Percentiles rank a stretch among this genome's conserved stretches.
Evolutionary conservation across 139 green algal species (phyloP).

Genomic region (Ettlia oleoabundans): DNA sequence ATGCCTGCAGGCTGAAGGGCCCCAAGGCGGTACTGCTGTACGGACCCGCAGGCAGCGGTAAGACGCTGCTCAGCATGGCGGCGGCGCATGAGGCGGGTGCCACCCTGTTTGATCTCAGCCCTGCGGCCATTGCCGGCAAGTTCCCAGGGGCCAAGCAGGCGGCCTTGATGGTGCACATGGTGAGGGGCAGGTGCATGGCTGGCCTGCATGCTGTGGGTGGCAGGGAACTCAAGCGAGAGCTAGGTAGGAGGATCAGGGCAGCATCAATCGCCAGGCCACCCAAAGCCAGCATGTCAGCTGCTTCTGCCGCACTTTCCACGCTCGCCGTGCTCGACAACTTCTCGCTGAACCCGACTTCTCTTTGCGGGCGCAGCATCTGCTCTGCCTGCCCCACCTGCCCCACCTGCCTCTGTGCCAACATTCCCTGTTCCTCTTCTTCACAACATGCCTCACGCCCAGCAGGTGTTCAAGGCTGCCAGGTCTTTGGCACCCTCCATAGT

Average conservation of each 20-base stretch:
- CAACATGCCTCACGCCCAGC: not conserved
- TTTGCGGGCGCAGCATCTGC: no score
- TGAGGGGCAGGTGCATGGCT: constrained; percentile 29
- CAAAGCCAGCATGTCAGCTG: no score
- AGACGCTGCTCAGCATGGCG: constrained; percentile 81
- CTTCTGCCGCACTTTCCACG: no score
- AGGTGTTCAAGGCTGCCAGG: constrained; percentile 78
- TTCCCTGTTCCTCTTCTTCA: not conserved
- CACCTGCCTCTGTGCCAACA: no score
- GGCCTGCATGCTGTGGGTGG: no score
- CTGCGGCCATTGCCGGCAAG: constrained; percentile 80
- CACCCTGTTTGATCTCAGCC: constrained; percentile 88
- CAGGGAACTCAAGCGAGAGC: no score
- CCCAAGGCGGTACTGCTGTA: constrained; percentile 81
- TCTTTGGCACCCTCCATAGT: constrained; percentile 88
- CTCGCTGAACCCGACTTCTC: no score
- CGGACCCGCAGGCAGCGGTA: constrained; percentile 78
- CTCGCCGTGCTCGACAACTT: no score
- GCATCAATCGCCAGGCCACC: no score
- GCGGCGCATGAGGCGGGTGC: constrained; percentile 69
- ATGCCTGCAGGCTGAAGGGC: constrained; percentile 34
- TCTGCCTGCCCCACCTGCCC: no score
- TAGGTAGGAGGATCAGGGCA: no score
- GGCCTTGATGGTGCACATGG: constrained; percentile 90
- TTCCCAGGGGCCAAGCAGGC: constrained; percentile 86